Base-by-base conservation (phyloP, 345 rosid species). In the Garcia nutans region DNA sequence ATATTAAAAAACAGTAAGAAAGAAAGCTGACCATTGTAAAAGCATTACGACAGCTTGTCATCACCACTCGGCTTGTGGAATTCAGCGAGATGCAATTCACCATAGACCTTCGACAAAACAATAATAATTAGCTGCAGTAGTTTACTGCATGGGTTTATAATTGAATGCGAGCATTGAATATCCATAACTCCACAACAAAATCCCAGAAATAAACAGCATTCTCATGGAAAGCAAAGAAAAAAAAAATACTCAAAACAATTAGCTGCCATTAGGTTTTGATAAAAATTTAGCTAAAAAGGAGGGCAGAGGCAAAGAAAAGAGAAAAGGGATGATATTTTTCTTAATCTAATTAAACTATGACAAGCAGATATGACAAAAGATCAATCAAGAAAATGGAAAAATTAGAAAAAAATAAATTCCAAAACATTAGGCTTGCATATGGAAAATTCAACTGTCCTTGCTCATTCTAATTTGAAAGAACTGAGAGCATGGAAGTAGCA, bases 41-140 rank as follows among this genome's bases (percentile, higher is more conserved):
- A 28, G 99, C 99, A 85, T 95, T 95, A 20, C 97, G 93, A 68
- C 97, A 95, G 87, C 99, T 93, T 26, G 97, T 84, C 85, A 93
- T 76, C 58, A 84, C 96, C 60, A 91, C 97, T 82, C 98, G 88
- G 88, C 92, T 91, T 41, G 97, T 88, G 82, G 97, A 90, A 79
- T 95, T 87, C 82, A 91, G 65, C 9, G 99, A 87, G 77, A 95
- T 91, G 85, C 96, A 93, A 73, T 90, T 95, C 70, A 95, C 90
- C 97, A 95, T 89, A 33, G 97, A 94, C 97, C 98, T 95, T 78
- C 73, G 77, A 74, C 73, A 80, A 77, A 76, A 74, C 16, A 76
- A 49, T 17, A 45, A 33, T 2, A 31, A 23, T n/a, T 52, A 11
- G 8, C 19, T 1, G 67, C 42, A 19, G 33, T 11, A 49, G 71